Conservation (phyloP, 495 filamentous ascomycete genomes). For the Echria macrotheca region DNA sequence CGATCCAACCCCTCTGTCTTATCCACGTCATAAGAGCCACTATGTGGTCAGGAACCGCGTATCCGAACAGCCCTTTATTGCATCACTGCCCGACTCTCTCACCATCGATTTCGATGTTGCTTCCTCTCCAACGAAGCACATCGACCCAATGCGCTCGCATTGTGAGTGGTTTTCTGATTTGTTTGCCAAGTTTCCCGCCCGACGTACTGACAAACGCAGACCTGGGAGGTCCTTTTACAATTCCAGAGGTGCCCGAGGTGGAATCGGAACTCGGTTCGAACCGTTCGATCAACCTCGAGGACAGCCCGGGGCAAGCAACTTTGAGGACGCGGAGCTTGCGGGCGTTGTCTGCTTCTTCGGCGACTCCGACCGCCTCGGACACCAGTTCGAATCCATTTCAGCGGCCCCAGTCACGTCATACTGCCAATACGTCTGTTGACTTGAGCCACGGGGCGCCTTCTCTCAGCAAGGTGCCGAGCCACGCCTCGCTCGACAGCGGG, state of each 20-base stretch:
- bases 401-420: conserved; percentile 35
- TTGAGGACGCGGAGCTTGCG: conserved; percentile 31
- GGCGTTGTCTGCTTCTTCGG: conserved; percentile 37
- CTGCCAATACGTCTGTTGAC: conserved; percentile 40
- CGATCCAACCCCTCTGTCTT: conserved; percentile 14
- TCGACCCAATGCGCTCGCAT: conserved; percentile 11
- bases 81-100: neutral
- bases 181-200: neutral
- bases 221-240: conserved; percentile 2
- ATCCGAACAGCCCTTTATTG: neutral
- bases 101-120: conserved; percentile 11
- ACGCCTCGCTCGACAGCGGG: conserved; percentile 14
- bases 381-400: conserved; percentile 36
- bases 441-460: conserved; percentile 21
- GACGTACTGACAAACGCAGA: neutral
- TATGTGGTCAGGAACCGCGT: neutral
- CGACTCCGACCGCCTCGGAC: conserved; percentile 33
- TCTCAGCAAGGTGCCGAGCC: conserved; percentile 16
- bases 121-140: conserved; percentile 4
- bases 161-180: conserved; percentile 15
- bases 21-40: conserved; percentile 12
- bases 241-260: conserved; percentile 1
- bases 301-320: conserved; percentile 20
- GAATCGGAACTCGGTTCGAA: neutral
- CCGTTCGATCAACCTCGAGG: neutral